Percentiles rank a stretch among this genome's conserved stretches.
Conservation (phyloP, 495 filamentous ascomycete genomes). For the Hypoxylon lienhwacheense region DNA sequence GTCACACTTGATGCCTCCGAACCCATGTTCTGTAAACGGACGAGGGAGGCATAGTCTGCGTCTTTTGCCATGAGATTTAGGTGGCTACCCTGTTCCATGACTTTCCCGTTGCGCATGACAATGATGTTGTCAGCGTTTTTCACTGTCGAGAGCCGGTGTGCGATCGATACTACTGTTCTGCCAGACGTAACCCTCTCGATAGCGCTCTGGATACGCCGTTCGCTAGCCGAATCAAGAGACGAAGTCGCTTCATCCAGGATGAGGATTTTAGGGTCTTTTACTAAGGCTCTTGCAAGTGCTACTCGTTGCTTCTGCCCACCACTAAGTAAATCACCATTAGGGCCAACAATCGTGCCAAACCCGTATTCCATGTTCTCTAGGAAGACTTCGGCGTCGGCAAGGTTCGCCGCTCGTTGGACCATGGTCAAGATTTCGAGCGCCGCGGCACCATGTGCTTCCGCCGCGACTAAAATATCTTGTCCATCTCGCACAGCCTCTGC, state of each 20-base stretch:
- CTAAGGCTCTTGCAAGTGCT: conserved; percentile 57
- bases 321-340: conserved; percentile 50
- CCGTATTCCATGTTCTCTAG: conserved; percentile 43
- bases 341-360: conserved; percentile 53
- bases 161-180: conserved; percentile 73
- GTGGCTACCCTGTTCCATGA: conserved; percentile 61
- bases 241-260: conserved; percentile 62
- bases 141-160: conserved; percentile 70
- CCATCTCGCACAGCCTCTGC: conserved; percentile 31
- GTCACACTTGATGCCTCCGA: conserved; percentile 36
- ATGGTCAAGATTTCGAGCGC: conserved; percentile 39
- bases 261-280: conserved; percentile 51
- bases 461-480: conserved; percentile 30
- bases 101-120: conserved; percentile 58
- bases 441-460: conserved; percentile 22
- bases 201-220: conserved; percentile 55
- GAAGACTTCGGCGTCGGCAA: conserved; percentile 47
- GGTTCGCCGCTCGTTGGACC: conserved; percentile 39
- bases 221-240: conserved; percentile 55
- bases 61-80: conserved; percentile 39
- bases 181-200: conserved; percentile 51
- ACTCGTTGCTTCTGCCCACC: conserved; percentile 67
- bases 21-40: conserved; percentile 38
- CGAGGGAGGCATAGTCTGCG: conserved; percentile 49
- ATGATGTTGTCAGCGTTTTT: conserved; percentile 63